These are phyloP conservation scores for Paracorniculantispora psalliotae DNA, from an alignment of 2,329 filamentous ascomycete species.

Conservation along the genomic window DNA sequence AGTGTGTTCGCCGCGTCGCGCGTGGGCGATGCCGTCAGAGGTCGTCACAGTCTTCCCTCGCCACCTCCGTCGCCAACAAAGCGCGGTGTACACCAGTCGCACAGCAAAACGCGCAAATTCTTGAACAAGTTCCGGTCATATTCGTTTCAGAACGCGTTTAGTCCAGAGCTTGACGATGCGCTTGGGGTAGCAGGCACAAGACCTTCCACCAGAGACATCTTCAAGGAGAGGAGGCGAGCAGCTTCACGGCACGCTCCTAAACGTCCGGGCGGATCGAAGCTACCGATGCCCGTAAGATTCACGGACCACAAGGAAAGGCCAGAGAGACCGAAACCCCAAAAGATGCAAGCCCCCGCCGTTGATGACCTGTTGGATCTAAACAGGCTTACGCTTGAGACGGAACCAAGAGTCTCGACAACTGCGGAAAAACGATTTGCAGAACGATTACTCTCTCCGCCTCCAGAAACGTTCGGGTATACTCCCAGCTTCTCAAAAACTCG, in stretches of 20 bases:
- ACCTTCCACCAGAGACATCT: not conserved
- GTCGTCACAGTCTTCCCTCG: not conserved
- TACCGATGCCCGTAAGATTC: slow-evolving; percentile 10
- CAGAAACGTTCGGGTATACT: not conserved
- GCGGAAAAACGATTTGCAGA: not conserved
- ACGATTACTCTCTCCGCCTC: not conserved
- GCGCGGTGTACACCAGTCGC: not conserved
- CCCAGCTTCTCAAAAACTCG: not conserved
- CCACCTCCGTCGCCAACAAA: slow-evolving; percentile 2
- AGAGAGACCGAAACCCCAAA: not conserved
- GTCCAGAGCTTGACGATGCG: not conserved
- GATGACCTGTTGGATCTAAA: not conserved
- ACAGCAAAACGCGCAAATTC: not conserved
- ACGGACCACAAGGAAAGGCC: not conserved
- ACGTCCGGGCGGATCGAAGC: not conserved
- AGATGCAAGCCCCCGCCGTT: not conserved
- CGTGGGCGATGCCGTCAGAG: not conserved
- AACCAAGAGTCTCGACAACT: not conserved
- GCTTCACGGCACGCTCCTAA: slow-evolving; percentile 1
- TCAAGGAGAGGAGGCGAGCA: not conserved
- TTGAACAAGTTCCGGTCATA: not conserved
- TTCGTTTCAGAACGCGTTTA: not conserved
- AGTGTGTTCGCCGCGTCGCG: not conserved
- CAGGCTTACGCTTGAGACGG: not conserved
- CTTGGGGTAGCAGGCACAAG: not conserved